A percentile compares a stretch with the other conserved stretches of the same genome.
These are phyloP conservation scores for Scleromitrula shiraiana DNA, from an alignment of 2,329 filamentous ascomycete species.

Conservation along the genomic window DNA sequence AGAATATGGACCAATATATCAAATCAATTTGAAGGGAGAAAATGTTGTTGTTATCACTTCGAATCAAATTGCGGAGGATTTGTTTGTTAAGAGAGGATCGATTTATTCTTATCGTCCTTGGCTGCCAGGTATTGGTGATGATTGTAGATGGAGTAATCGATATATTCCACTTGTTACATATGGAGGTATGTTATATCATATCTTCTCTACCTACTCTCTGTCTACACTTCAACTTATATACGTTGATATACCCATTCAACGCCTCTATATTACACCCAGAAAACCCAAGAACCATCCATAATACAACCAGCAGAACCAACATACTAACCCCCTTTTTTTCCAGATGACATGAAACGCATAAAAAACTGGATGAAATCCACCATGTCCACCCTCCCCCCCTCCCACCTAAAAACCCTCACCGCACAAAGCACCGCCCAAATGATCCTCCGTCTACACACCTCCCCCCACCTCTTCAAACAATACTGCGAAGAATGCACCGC, in stretches of 20 bases:
- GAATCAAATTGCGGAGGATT: constrained; percentile 35
- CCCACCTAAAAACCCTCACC: constrained; percentile 17
- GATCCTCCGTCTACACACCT: constrained; percentile 4
- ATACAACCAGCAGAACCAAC: too few species aligned
- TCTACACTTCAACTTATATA: too few species aligned
- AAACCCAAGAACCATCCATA: not conserved
- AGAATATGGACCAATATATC: constrained; percentile 35
- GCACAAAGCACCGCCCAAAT: constrained; percentile 8
- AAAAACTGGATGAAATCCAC: constrained; percentile 11
- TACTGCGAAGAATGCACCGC: constrained; percentile 11
- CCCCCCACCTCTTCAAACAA: constrained; percentile 12
- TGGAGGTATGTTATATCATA: constrained; percentile 6
- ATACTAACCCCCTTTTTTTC: not conserved
- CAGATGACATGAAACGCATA: constrained; percentile 11
- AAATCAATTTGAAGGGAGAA: constrained; percentile 36
- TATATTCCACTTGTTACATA: constrained; percentile 12
- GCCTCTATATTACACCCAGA: too few species aligned
- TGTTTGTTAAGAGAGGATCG: constrained; percentile 34
- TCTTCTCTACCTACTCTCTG: not conserved
- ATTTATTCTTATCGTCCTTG: constrained; percentile 26
- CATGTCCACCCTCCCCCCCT: constrained; percentile 17
- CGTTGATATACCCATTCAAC: too few species aligned
- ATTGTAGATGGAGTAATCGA: constrained; percentile 8
- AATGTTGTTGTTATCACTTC: constrained; percentile 32
- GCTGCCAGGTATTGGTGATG: constrained; percentile 8